Evolutionary conservation across 2,329 filamentous ascomycete species (phyloP).

Genomic region (Colletotrichum theobromicola): DNA sequence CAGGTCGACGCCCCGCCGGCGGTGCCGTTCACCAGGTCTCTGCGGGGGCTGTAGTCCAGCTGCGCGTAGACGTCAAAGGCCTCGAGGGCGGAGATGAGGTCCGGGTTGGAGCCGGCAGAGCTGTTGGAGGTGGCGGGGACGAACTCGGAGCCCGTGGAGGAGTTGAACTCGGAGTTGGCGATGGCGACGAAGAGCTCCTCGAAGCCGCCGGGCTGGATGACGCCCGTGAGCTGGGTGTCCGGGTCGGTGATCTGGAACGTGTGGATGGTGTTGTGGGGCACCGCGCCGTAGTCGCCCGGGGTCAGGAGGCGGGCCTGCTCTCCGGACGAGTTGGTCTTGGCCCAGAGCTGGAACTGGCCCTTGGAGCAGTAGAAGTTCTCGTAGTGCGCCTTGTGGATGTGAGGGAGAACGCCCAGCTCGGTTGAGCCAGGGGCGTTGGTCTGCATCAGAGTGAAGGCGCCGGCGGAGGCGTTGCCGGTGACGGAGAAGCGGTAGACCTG

Average conservation of each 20-base stretch:
- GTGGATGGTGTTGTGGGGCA: conserved; percentile 49
- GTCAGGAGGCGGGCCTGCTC: conserved; percentile 44
- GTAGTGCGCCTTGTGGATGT: conserved; percentile 46
- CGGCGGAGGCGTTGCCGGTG: conserved; percentile 47
- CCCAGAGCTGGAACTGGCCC: conserved; percentile 51
- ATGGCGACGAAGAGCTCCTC: conserved; percentile 47
- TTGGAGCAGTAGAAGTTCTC: conserved; percentile 52
- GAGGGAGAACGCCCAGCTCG: conserved; percentile 45
- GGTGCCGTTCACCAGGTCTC: conserved; percentile 45
- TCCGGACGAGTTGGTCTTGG: conserved; percentile 27
- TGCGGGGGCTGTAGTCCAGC: conserved; percentile 42
- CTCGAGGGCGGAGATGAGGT: conserved; percentile 39
- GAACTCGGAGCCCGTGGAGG: conserved; percentile 36
- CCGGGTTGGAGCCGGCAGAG: conserved; percentile 25
- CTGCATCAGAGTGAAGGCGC: conserved; percentile 48
- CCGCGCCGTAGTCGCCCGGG: conserved; percentile 49
- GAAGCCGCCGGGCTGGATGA: conserved; percentile 52
- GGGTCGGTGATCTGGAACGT: conserved; percentile 53
- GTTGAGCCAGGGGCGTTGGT: conserved; percentile 43
- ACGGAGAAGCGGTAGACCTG: conserved; percentile 35
- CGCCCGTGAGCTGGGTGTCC: conserved; percentile 50
- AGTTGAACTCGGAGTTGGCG: conserved; percentile 30
- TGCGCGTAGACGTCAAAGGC: conserved; percentile 48
- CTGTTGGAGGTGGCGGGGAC: conserved; percentile 8
- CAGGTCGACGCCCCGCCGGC: conserved; percentile 37